Evolutionary conservation across 2,329 filamentous ascomycete genomes (phyloP), one percentile per base, ranked within the genome.

Genomic region (Xylaria digitata): DNA sequence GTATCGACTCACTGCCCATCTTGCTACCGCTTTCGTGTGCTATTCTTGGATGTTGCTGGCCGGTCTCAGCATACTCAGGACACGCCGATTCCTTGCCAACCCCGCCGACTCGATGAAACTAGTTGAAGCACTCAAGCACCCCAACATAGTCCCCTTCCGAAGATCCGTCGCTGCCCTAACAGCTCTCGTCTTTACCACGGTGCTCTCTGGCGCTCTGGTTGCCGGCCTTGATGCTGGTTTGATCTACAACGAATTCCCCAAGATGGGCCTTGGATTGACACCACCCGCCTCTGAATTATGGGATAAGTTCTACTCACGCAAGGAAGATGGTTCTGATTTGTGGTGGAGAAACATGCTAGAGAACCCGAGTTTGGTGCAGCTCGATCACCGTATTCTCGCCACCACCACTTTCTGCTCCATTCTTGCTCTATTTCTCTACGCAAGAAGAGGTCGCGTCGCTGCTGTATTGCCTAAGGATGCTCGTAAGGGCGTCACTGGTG

Each of bases 241-340:
- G 63, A 98, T 99, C 80, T 99, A 99, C 85, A 99, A 99, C 79
- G 94, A 99, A 80, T 98, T 99, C 79, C 96, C 96, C 6, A 92
- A 87, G 80, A 99, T 99, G 96, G 96, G 96, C 8, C 80, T 88
- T 3, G 93, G 94, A 11, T 82, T 97, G 23, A 86, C 93, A 0
- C 95, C 95, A 1, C 95, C 95, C 0, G 88, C 86, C 75, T 85
- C 88, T 9, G 95, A 98, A 82, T 89, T 98, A 37, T 94, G 93
- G 79, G 90, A 95, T 75, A 84, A 87, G 43, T 96, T 93, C 82
- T 97, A 97, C 86, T 90, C 89, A 65, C 91, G 94, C 75, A 87
- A 86, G 65, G 85, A 90, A 46, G 93, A 97, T 77, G 84, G 87
- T 48, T 90, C 89, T 13, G 96, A 99, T 76, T 84, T 98, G 19